Evolutionary conservation across 306 rosid genomes (phyloP).

Genomic region (Vicia sativa): DNA sequence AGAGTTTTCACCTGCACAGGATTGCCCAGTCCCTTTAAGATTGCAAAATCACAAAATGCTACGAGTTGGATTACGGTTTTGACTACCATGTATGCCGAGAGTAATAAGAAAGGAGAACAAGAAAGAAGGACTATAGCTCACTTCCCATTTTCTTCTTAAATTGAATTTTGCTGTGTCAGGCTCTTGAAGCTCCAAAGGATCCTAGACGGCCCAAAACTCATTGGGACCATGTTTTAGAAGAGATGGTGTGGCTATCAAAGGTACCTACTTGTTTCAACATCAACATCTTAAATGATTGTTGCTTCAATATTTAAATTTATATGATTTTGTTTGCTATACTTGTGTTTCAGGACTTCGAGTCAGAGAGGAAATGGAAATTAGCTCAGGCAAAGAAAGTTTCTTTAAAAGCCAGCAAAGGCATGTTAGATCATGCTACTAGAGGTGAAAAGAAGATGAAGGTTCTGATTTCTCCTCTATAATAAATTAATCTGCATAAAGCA

Average conservation of each 20-base stretch:
- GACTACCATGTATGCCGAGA: neutral
- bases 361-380: slow-evolving; percentile 98
- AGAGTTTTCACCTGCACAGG: no score
- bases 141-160: slow-evolving; percentile 35
- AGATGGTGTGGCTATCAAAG: slow-evolving; percentile 98
- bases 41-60: no score
- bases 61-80: no score
- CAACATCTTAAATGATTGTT: slow-evolving; percentile 24
- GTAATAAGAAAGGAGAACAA: slow-evolving; percentile 10
- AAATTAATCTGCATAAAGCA: slow-evolving; percentile 27
- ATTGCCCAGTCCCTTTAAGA: no score
- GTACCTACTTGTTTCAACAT: slow-evolving; percentile 46
- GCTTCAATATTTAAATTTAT: neutral
- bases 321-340: slow-evolving; percentile 38
- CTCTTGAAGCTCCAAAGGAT: slow-evolving; percentile 87
- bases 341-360: slow-evolving; percentile 84
- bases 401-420: slow-evolving; percentile 94
- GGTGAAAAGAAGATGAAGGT: slow-evolving; percentile 98
- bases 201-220: slow-evolving; percentile 88
- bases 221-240: slow-evolving; percentile 99
- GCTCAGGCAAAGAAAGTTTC: slow-evolving; percentile 94
- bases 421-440: slow-evolving; percentile 94
- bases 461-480: slow-evolving; percentile 46
- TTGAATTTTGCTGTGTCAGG: slow-evolving; percentile 53
- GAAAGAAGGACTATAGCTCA: slow-evolving; percentile 22